Evolutionary conservation across 2,329 filamentous ascomycete genomes (phyloP).

Genomic region (Calonectria leucothoes): DNA sequence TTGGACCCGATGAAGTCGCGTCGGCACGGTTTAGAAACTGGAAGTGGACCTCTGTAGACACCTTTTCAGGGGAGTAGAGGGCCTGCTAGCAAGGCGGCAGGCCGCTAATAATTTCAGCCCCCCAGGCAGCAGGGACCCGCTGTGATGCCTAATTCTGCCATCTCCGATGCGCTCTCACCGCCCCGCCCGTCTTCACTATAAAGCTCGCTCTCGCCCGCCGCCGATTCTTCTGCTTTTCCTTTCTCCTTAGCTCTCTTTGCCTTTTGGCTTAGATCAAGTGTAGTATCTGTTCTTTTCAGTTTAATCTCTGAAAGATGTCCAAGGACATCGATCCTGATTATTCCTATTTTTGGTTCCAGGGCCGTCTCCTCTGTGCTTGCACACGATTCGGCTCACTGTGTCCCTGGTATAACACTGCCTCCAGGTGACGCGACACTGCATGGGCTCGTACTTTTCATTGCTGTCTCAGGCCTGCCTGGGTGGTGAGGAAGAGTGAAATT

Average conservation of each 20-base stretch:
- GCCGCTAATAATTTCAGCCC: background rate
- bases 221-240: background rate
- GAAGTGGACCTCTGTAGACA: background rate
- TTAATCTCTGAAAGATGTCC: conserved; percentile 6
- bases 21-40: background rate
- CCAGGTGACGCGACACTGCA: conserved; percentile 1
- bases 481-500: background rate
- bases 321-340: conserved; percentile 3
- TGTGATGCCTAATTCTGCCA: background rate
- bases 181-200: background rate
- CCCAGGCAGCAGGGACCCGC: too few species aligned
- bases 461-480: background rate
- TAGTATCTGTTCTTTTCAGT: conserved; percentile 11
- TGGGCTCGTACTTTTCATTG: background rate
- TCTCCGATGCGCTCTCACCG: background rate
- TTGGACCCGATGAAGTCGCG: background rate
- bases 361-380: background rate
- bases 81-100: too few species aligned
- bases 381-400: background rate
- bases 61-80: background rate
- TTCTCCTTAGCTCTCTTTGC: conserved; percentile 7
- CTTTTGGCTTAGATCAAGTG: conserved; percentile 10
- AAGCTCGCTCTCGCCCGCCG: background rate
- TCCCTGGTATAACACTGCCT: conserved; percentile 6
- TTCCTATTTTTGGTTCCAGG: background rate